Conservation (phyloP, 306 rosid genomes). For the Trifolium dubium region DNA sequence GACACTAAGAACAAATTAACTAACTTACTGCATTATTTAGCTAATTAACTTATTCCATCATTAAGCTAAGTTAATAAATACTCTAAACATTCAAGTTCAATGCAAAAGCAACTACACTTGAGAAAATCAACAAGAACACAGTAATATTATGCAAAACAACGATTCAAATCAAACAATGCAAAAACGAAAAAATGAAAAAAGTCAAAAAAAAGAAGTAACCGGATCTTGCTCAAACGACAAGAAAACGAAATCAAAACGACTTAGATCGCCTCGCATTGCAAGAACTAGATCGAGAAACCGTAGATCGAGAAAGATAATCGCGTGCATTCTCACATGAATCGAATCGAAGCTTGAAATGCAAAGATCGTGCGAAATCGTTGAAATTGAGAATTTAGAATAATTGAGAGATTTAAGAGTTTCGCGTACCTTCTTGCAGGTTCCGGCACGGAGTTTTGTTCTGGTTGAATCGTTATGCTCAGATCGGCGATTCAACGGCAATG, state of each 20-base stretch:
- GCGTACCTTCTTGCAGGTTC: slow-evolving; percentile 40
- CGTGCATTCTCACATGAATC: slow-evolving; percentile 22
- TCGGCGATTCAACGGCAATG: slow-evolving; percentile 39
- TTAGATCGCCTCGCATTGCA: slow-evolving; percentile 33
- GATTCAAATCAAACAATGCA: slow-evolving; percentile 3
- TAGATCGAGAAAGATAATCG: slow-evolving; percentile 35
- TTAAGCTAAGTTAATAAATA: slow-evolving; percentile 11
- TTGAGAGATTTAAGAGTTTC: slow-evolving; percentile 2
- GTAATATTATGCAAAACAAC: neutral
- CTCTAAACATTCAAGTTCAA: slow-evolving; percentile 16
- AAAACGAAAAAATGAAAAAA: neutral
- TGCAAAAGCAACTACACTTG: neutral
- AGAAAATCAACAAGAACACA: slow-evolving; percentile 26
- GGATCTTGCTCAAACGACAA: slow-evolving; percentile 51
- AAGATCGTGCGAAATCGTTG: slow-evolving; percentile 30
- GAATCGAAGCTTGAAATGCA: slow-evolving; percentile 39
- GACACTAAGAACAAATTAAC: slow-evolving; percentile 16
- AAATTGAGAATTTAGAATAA: neutral
- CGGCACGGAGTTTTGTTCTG: slow-evolving; percentile 28
- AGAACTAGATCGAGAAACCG: slow-evolving; percentile 12
- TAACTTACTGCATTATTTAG: slow-evolving; percentile 5
- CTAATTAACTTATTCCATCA: neutral
- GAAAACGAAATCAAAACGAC: neutral
- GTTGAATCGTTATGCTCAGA: slow-evolving; percentile 33
- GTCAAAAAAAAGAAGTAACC: slow-evolving; percentile 19